phyloP scores from a whole-genome alignment of 768 basidiomycete species.

The Saitozyma sp. region DNA sequence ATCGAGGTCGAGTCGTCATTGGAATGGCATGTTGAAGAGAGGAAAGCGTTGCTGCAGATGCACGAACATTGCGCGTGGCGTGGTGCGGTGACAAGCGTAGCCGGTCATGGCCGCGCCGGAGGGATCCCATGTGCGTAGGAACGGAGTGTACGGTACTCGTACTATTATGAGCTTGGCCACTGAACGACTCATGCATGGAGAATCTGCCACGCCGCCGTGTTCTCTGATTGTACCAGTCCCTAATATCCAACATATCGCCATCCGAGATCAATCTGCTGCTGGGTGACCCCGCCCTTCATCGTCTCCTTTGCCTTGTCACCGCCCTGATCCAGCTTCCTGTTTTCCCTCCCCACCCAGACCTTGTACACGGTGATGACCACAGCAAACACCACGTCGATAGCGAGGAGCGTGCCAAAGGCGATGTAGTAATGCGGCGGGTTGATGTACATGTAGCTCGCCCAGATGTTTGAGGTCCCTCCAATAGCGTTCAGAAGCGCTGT shows the following conservation, averaged over 20 bases:
- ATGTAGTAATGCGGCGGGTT: conserved; percentile 32
- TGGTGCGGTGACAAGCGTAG: no score
- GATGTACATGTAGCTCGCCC: conserved; percentile 33
- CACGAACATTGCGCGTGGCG: no score
- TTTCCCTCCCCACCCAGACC: conserved; percentile 38
- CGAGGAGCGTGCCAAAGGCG: conserved; percentile 39
- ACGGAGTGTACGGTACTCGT: neutral
- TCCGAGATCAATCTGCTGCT: conserved; percentile 38
- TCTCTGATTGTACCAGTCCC: neutral
- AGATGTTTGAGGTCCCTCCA: conserved; percentile 44
- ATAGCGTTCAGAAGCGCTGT: conserved; percentile 45
- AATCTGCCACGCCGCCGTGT: neutral
- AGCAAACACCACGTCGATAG: conserved; percentile 23
- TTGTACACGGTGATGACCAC: conserved; percentile 34
- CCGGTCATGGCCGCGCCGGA: neutral
- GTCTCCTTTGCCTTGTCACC: conserved; percentile 5
- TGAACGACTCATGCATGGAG: neutral
- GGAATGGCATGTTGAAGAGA: no score
- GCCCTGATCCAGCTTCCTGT: conserved; percentile 29
- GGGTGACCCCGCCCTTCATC: conserved; percentile 28
- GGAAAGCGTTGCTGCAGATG: no score
- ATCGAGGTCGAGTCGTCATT: no score
- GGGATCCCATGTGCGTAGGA: neutral
- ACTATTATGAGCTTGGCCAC: neutral
- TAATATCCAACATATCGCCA: conserved; percentile 43